A percentile compares a stretch with the other conserved stretches of the same genome.
Conservation (phyloP, 169 alveolate species). For the Condylostoma magnum region DNA sequence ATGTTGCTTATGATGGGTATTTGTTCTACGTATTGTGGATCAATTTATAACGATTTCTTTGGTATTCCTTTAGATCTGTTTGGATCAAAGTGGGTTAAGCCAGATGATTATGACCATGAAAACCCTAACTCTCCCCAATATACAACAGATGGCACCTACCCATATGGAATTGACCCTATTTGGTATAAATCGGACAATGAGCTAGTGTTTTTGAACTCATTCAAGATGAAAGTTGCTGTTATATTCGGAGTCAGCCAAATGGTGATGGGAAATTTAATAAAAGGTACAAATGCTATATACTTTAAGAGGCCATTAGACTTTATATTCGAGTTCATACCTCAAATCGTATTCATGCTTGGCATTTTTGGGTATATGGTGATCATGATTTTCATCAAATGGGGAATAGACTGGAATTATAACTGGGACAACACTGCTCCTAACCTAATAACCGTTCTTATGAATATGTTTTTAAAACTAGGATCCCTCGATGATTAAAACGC, state of each 20-base stretch:
- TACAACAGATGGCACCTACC: conserved; percentile 70
- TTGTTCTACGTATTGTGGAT: conserved; percentile 94
- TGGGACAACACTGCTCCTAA: conserved; percentile 91
- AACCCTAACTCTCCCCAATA: conserved; percentile 27
- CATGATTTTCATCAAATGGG: conserved; percentile 94
- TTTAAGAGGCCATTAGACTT: conserved; percentile 89
- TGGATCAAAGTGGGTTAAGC: conserved; percentile 86
- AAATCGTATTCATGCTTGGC: conserved; percentile 90
- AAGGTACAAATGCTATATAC: conserved; percentile 92
- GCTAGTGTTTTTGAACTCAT: conserved; percentile 93
- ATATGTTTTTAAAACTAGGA: conserved; percentile 86
- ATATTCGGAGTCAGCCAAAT: conserved; percentile 92
- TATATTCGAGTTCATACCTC: conserved; percentile 97
- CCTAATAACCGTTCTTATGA: conserved; percentile 94
- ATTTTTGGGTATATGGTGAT: conserved; percentile 96
- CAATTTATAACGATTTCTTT: conserved; percentile 97
- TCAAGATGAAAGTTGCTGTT: conserved; percentile 98
- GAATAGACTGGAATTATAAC: conserved; percentile 55
- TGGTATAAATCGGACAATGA: conserved; percentile 98
- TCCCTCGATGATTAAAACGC: conserved; percentile 62
- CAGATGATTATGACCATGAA: too few species aligned
- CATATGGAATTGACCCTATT: conserved; percentile 97
- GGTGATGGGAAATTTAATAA: conserved; percentile 93
- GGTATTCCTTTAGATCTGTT: conserved; percentile 93
- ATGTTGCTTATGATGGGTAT: conserved; percentile 94